Conservation (phyloP, 306 rosid species). For the Quillaja saponaria region DNA sequence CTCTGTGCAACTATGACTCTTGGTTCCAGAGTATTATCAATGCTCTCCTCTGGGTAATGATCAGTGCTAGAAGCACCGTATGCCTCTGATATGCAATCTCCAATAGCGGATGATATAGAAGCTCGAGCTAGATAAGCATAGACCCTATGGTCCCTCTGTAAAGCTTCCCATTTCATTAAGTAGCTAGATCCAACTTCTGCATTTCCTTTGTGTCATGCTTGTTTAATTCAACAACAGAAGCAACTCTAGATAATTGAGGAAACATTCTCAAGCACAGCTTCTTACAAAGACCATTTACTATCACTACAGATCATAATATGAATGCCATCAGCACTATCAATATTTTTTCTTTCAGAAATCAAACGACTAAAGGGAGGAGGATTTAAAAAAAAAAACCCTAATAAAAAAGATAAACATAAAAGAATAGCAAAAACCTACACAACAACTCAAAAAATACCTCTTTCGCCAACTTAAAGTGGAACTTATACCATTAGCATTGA, state of each 20-base stretch:
- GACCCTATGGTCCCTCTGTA: conserved; percentile 65
- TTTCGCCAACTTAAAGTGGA: background rate
- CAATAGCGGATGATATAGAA: conserved; percentile 27
- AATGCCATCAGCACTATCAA: conserved; percentile 27
- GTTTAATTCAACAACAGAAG: conserved; percentile 54
- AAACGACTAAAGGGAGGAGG: background rate
- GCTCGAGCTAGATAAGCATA: conserved; percentile 53
- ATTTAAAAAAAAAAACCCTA: background rate
- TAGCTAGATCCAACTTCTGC: conserved; percentile 63
- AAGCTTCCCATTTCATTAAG: conserved; percentile 49
- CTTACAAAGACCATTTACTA: conserved; percentile 65
- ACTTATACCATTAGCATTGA: background rate
- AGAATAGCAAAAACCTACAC: background rate
- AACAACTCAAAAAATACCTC: background rate
- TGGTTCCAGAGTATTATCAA: conserved; percentile 62
- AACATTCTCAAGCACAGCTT: conserved; percentile 79
- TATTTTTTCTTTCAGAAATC: conserved; percentile 4
- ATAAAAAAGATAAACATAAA: background rate
- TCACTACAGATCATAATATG: conserved; percentile 54
- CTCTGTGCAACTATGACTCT: conserved; percentile 31
- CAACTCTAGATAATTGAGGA: conserved; percentile 69
- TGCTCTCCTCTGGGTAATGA: conserved; percentile 73
- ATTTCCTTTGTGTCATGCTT: conserved; percentile 37
- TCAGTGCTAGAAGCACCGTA: conserved; percentile 92
- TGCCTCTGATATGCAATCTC: conserved; percentile 55